Conservation (phyloP, 2,329 filamentous ascomycete species). For the Metarhizium album region DNA sequence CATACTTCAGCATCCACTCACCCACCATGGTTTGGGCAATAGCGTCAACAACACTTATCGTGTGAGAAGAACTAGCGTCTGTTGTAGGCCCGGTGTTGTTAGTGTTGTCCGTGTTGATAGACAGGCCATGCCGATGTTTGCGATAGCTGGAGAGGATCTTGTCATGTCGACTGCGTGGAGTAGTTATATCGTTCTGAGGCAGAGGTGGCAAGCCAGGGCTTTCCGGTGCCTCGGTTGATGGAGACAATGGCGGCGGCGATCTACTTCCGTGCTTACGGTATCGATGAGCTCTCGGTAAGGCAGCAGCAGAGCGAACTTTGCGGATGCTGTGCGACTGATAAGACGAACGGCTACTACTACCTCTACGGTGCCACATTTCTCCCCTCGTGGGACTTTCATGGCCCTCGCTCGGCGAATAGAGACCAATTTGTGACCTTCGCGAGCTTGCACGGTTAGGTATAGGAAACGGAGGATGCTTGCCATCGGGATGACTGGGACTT, state of each 20-base stretch:
- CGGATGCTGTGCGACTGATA: conserved; percentile 56
- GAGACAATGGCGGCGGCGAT: conserved; percentile 56
- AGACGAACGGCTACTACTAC: conserved; percentile 34
- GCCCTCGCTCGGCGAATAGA: conserved; percentile 59
- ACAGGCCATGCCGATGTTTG: conserved; percentile 45
- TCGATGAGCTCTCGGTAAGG: conserved; percentile 48
- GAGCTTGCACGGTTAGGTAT: conserved; percentile 87
- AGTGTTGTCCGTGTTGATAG: conserved; percentile 37
- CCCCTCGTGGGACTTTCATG: conserved; percentile 63
- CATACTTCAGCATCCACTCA: conserved; percentile 93
- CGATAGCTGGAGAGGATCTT: conserved; percentile 30
- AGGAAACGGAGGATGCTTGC: conserved; percentile 69
- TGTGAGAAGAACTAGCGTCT: conserved; percentile 50
- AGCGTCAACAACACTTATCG: conserved; percentile 80
- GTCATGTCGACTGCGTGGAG: conserved; percentile 36
- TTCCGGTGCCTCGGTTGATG: conserved; percentile 55
- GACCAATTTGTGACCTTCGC: conserved; percentile 55
- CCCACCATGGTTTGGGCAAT: conserved; percentile 98
- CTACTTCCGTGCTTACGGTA: conserved; percentile 41
- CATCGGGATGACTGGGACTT: conserved; percentile 54
- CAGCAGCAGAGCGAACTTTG: conserved; percentile 75
- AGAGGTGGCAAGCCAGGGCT: conserved; percentile 64
- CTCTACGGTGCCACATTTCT: conserved; percentile 45
- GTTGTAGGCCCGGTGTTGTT: conserved; percentile 25
- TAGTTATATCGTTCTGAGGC: conserved; percentile 61